Evolutionary conservation across 2,329 filamentous ascomycete genomes (phyloP).

Genomic region (Trichoderma pleuroti): DNA sequence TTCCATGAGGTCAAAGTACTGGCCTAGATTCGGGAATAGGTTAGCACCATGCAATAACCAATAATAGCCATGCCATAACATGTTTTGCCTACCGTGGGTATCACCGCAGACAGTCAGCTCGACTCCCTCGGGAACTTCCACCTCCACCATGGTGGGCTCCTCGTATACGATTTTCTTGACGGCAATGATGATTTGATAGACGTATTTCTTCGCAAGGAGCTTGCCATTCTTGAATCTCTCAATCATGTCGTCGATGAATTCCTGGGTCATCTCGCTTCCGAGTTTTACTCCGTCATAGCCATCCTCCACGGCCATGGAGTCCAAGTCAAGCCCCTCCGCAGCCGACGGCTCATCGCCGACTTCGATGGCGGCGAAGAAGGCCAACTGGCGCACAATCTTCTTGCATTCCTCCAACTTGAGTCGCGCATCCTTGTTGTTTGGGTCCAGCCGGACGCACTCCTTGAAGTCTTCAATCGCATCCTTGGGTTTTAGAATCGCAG

Average conservation of each 20-base stretch:
- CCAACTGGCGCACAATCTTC: slow-evolving; percentile 86
- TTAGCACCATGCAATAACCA: background rate
- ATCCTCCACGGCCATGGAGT: slow-evolving; percentile 76
- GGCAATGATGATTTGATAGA: slow-evolving; percentile 90
- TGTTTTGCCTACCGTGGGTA: slow-evolving; percentile 69
- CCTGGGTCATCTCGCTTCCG: slow-evolving; percentile 82
- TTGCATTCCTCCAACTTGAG: slow-evolving; percentile 90
- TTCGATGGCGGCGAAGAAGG: slow-evolving; percentile 94
- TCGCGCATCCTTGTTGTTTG: slow-evolving; percentile 84
- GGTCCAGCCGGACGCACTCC: slow-evolving; percentile 81
- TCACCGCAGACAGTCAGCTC: slow-evolving; percentile 94
- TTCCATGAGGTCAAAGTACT: slow-evolving; percentile 96
- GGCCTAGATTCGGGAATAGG: slow-evolving; percentile 52
- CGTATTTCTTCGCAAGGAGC: slow-evolving; percentile 93
- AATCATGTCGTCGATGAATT: slow-evolving; percentile 97
- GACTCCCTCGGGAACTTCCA: slow-evolving; percentile 72
- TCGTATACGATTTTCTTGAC: slow-evolving; percentile 87
- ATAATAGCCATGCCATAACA: background rate
- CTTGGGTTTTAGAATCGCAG: slow-evolving; percentile 82
- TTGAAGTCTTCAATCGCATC: slow-evolving; percentile 92
- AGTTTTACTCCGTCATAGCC: slow-evolving; percentile 82
- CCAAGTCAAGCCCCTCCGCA: slow-evolving; percentile 83
- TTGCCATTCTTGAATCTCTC: slow-evolving; percentile 94
- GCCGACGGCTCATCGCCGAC: slow-evolving; percentile 88
- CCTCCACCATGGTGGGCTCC: slow-evolving; percentile 95